phyloP scores from a whole-genome alignment of 2,329 filamentous ascomycete genomes.

The Cladophialophora yegresii region DNA sequence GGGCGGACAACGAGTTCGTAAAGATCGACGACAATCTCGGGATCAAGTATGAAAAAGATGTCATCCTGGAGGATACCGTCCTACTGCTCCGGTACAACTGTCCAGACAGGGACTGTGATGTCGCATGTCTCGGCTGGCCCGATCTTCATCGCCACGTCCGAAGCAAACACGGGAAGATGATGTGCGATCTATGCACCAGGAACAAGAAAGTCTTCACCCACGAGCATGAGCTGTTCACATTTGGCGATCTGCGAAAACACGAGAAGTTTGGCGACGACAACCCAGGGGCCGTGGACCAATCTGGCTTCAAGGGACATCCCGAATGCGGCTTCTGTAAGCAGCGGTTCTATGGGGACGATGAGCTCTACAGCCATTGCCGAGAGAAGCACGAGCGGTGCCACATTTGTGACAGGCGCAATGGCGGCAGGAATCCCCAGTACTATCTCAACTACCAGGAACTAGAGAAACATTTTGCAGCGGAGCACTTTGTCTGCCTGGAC shows the following conservation, averaged over 20 bases:
- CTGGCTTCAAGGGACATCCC: conserved; percentile 92
- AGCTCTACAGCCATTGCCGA: conserved; percentile 88
- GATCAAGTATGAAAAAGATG: conserved; percentile 83
- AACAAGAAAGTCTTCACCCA: conserved; percentile 99
- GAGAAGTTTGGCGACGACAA: conserved; percentile 89
- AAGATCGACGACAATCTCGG: conserved; percentile 82
- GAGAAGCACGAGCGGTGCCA: conserved; percentile 95
- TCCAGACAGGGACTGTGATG: conserved; percentile 79
- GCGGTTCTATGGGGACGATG: conserved; percentile 94
- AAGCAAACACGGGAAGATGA: conserved; percentile 73
- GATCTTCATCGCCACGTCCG: conserved; percentile 81
- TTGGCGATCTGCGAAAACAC: conserved; percentile 77
- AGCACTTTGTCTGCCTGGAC: conserved; percentile 84
- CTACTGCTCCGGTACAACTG: conserved; percentile 92
- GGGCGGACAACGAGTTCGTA: conserved; percentile 69
- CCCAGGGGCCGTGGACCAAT: conserved; percentile 86
- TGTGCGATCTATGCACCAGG: conserved; percentile 76
- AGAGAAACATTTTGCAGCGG: conserved; percentile 81
- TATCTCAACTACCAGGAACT: conserved; percentile 85
- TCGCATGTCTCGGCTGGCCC: conserved; percentile 79
- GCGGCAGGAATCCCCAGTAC: conserved; percentile 75
- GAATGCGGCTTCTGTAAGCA: conserved; percentile 90
- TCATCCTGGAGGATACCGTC: conserved; percentile 88
- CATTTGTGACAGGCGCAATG: conserved; percentile 74
- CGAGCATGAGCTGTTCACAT: conserved; percentile 89